Base-by-base conservation (phyloP, 2,329 filamentous ascomycete species). In the Ophiostoma sp. region DNA sequence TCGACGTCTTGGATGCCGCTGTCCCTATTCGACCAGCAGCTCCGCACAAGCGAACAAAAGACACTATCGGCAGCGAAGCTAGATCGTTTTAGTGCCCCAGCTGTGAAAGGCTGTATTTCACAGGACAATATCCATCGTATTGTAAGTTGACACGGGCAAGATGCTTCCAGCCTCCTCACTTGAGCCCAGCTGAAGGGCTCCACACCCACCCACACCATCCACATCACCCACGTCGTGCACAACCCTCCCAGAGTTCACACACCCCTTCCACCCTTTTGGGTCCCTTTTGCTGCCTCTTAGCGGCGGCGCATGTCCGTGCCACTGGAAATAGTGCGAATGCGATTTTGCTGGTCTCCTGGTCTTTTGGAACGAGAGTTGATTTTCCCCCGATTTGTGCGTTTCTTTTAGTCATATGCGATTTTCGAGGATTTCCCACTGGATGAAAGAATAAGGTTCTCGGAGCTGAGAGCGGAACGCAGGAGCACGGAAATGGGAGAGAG, bases 141-240 rank as follows among this genome's bases (percentile, higher is more conserved):
- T 36, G 33, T 36, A 8, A 36, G 33, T 36, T 36, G 33, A 36
- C 33, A 12, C 9, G 48, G 48, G 48, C 48, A 50, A 50, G 48
- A 50, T 50, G 22, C 50, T 22, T 42, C 33, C 61, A 45, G 22
- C 61, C 42, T 25, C n/a, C 33, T 57, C 33, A 39, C 50, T 11
- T n/a, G 22, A 55, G 48, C 31, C 50, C 68, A 68, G 42, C 42
- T 68, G 64, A 68, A 69, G 8, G 66, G 66, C 48, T 31, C 66
- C 66, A 45, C 28, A 50, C 64, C 33, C 59, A 63, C 33, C 33
- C 59, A 63, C 31, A 39, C 55, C 55, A 17, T 33, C 55, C 57
- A 36, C 57, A 61, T 28, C 59, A 63, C 19, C 33, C 8, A 42
- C 19, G 42, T 25, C 42, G 17, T 19, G 22, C 42, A 50, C 63